Conservation (phyloP, 2,329 filamentous ascomycete genomes). For the Emergomyces pasteurianus region DNA sequence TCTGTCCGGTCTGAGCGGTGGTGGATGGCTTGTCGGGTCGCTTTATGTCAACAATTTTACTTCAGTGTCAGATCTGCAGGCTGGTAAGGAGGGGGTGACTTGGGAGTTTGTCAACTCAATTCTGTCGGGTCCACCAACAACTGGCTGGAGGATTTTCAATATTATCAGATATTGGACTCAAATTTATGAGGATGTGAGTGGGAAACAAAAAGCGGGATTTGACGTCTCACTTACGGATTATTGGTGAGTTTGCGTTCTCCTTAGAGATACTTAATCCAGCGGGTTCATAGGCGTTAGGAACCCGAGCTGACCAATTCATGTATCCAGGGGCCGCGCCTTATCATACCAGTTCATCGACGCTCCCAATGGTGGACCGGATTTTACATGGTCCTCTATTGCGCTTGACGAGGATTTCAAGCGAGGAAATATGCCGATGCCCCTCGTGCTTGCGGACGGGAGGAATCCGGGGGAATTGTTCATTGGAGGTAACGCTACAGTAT, state of each 20-base stretch:
- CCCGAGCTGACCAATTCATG: not conserved
- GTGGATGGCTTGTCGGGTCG: conserved; percentile 74
- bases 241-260: conserved; percentile 39
- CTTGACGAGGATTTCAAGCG: conserved; percentile 48
- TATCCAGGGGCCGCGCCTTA: conserved; percentile 55
- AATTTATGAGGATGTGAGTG: conserved; percentile 45
- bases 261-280: not conserved
- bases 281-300: not conserved
- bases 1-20: conserved; percentile 67
- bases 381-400: conserved; percentile 73
- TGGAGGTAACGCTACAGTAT: conserved; percentile 60
- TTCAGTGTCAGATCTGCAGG: conserved; percentile 46
- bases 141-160: conserved; percentile 41
- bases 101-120: conserved; percentile 56
- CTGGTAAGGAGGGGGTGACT: conserved; percentile 34
- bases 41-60: conserved; percentile 70
- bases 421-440: conserved; percentile 57
- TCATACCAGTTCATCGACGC: conserved; percentile 75
- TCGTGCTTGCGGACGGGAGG: conserved; percentile 59
- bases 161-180: conserved; percentile 52
- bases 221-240: conserved; percentile 71
- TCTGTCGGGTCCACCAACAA: conserved; percentile 43
- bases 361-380: conserved; percentile 57
- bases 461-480: conserved; percentile 50
- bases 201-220: conserved; percentile 53